These are phyloP conservation scores for Digitaria exilis DNA, from an alignment of 202 grass and related monocot genomes.

Conservation along the genomic window DNA sequence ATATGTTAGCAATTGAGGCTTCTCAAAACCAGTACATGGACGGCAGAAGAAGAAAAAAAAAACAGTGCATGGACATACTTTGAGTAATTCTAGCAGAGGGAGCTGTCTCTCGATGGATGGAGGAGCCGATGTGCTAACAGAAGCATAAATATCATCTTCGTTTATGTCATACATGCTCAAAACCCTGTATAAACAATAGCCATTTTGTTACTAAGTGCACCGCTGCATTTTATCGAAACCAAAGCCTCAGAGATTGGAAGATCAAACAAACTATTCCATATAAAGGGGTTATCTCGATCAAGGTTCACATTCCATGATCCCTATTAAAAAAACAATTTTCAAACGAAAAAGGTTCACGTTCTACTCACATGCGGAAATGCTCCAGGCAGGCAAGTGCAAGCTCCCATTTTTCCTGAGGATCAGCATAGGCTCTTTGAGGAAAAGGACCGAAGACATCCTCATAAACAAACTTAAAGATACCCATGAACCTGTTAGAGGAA, in stretches of 20 bases:
- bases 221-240: slow-evolving; percentile 23
- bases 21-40: no score
- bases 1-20: slow-evolving; percentile 12
- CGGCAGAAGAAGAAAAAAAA: no score
- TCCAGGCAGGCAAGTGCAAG: slow-evolving; percentile 87
- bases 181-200: slow-evolving; percentile 60
- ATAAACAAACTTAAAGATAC: slow-evolving; percentile 97
- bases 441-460: slow-evolving; percentile 95
- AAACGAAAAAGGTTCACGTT: slow-evolving; percentile 10
- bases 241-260: neutral
- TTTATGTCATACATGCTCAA: slow-evolving; percentile 73
- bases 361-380: slow-evolving; percentile 88
- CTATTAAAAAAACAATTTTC: neutral
- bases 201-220: slow-evolving; percentile 15
- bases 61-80: slow-evolving; percentile 55
- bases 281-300: neutral
- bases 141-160: slow-evolving; percentile 61
- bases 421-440: slow-evolving; percentile 86
- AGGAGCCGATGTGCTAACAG: slow-evolving; percentile 46
- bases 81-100: slow-evolving; percentile 76
- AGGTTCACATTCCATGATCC: neutral
- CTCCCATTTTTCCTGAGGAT: slow-evolving; percentile 94
- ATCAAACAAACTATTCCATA: neutral
- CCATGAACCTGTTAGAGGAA: slow-evolving; percentile 66
- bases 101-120: slow-evolving; percentile 60